Percentiles rank a stretch among this genome's conserved stretches.
phyloP scores from a whole-genome alignment of 1,284 basidiomycete species.

The Rhodofomes roseus region DNA sequence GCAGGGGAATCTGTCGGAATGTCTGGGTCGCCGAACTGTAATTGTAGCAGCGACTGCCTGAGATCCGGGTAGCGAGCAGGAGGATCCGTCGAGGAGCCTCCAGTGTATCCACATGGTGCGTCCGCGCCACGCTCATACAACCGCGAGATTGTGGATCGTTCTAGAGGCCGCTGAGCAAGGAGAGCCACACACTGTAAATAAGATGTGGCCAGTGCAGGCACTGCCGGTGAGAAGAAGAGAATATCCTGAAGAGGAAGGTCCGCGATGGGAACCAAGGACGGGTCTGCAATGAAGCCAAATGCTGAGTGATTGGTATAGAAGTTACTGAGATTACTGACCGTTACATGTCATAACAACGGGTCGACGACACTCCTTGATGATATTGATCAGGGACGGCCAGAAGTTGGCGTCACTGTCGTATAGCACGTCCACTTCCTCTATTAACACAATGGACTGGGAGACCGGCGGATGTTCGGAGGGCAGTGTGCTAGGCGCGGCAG shows the following conservation, averaged over 20 bases:
- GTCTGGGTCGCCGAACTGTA: constrained; percentile 2
- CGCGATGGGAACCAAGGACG: constrained; percentile 60
- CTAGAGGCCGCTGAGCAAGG: constrained; percentile 4
- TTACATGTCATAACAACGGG: constrained; percentile 93
- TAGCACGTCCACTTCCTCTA: constrained; percentile 97
- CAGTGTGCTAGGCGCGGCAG: neutral
- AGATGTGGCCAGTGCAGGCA: constrained; percentile 53
- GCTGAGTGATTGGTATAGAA: constrained; percentile 13
- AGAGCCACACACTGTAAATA: constrained; percentile 51
- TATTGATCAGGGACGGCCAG: constrained; percentile 80
- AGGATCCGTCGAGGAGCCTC: neutral
- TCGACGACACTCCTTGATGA: constrained; percentile 79
- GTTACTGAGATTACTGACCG: constrained; percentile 48
- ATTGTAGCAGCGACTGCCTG: constrained; percentile 1
- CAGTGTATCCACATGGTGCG: too few relatives aligned
- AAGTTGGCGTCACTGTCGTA: constrained; percentile 90
- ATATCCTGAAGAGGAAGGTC: constrained; percentile 79
- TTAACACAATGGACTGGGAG: constrained; percentile 84
- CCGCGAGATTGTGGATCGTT: constrained; percentile 1
- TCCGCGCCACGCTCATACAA: neutral
- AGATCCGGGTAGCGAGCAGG: constrained; percentile 4
- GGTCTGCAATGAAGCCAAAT: constrained; percentile 47
- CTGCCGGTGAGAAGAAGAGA: constrained; percentile 64
- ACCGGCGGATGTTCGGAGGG: constrained; percentile 21
- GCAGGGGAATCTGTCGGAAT: neutral